Conservation (phyloP, 192 early-diverging fungal species). For the Chytriomyces hyalinus region DNA sequence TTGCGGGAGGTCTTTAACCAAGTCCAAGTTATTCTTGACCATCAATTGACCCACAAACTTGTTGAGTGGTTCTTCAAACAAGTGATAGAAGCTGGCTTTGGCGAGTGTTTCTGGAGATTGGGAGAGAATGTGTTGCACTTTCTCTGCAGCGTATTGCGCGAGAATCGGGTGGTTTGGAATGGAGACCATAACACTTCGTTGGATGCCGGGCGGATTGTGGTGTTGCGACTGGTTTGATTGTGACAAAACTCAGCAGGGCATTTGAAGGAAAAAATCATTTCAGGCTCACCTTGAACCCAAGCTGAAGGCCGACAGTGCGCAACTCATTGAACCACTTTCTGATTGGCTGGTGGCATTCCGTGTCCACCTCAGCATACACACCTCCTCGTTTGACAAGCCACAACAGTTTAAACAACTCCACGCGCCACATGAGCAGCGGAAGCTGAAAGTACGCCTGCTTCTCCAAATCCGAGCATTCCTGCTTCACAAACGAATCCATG, state of each 20-base stretch:
- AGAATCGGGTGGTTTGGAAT: conserved; percentile 19
- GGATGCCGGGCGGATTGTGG: conserved; percentile 2
- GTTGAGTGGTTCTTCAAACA: conserved; percentile 11
- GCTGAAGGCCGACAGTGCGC: not conserved
- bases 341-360: not conserved
- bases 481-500: conserved; percentile 13
- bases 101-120: not conserved
- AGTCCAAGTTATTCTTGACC: not conserved
- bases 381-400: conserved; percentile 12
- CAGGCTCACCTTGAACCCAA: conserved; percentile 27
- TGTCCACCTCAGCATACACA: conserved; percentile 19
- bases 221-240: conserved; percentile 13
- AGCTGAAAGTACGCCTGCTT: conserved; percentile 15
- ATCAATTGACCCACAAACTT: not conserved
- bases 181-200: not conserved
- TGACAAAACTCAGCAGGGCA: not conserved
- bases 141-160: not conserved
- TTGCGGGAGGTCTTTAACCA: not conserved
- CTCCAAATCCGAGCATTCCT: not conserved
- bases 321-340: conserved; percentile 1
- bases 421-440: conserved; percentile 7
- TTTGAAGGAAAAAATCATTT: not conserved
- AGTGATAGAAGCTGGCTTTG: conserved; percentile 3
- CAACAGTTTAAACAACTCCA: conserved; percentile 23
- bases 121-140: conserved; percentile 11